phyloP scores from a whole-genome alignment of 75 land plant genomes.

The Cryptomeria japonica region DNA sequence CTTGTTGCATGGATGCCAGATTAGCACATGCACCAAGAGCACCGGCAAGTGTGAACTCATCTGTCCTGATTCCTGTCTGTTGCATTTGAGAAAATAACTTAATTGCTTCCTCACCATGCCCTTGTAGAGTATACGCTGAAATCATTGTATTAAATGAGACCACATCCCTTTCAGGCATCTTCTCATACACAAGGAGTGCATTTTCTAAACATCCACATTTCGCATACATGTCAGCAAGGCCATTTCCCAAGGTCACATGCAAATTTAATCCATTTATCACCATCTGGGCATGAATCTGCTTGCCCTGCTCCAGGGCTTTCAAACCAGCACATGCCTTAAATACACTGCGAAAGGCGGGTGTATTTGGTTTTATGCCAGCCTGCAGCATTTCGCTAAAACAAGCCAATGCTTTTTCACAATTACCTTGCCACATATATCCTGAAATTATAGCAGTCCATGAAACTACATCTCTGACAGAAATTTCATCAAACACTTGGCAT shows the following conservation, averaged over 20 bases:
- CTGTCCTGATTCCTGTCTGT: neutral
- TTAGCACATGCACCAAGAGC: constrained; percentile 14
- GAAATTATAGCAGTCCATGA: constrained; percentile 33
- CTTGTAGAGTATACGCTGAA: constrained; percentile 15
- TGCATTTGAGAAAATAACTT: constrained; percentile 14
- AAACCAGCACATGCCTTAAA: constrained; percentile 19
- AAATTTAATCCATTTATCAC: constrained; percentile 3
- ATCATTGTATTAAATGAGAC: constrained; percentile 20
- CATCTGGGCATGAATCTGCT: constrained; percentile 14
- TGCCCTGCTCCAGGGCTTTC: constrained; percentile 14
- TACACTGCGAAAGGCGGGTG: constrained; percentile 7
- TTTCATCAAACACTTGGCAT: constrained; percentile 18
- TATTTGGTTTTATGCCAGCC: constrained; percentile 18
- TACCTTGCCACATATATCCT: constrained; percentile 24
- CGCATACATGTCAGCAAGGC: constrained; percentile 24
- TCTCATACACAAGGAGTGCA: constrained; percentile 11
- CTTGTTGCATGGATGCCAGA: constrained; percentile 17
- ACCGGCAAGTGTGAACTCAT: neutral
- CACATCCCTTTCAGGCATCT: constrained; percentile 9
- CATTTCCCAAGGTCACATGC: constrained; percentile 14
- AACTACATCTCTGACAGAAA: constrained; percentile 14
- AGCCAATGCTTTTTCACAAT: constrained; percentile 15
- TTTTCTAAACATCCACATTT: constrained; percentile 15
- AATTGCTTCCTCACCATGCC: constrained; percentile 17
- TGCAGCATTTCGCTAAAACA: constrained; percentile 7